Evolutionary conservation across 1,284 basidiomycete species (phyloP), one percentile per base, ranked within the genome.

Genomic region (Hypsizygus ulmarius): DNA sequence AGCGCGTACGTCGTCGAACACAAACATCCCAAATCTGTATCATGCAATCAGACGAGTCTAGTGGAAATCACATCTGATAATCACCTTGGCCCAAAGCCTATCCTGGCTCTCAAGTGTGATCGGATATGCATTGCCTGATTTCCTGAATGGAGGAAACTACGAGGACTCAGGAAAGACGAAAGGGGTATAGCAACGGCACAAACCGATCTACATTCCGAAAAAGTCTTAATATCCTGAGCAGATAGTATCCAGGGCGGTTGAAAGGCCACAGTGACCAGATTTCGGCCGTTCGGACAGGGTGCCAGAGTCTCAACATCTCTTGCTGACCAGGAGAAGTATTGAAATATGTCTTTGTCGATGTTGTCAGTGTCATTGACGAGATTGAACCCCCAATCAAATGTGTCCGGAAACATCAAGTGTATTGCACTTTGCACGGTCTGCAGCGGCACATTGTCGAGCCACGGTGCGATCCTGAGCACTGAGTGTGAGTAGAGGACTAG

Each of bases 201-300:
- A 25, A 84, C 84, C 50, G 70, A 67, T 50, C 64, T 66, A 47
- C 73, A 76, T 27, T 60, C 60, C 11, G 70, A 60, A 57, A 88
- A 85, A 47, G 74, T 68, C 40, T 75, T 65, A 21, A 89, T 59
- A 55, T 88, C 84, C 35, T 68, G 64, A 14, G 63, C 56, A 3
- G 81, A 75, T 29, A 86, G 64, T 32, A 80, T 67, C 82, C 83
- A 88, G 1, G 85, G 84, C 3, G 84, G 77, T 60, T 85, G 79
- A 42, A 82, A 70, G 37, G 81, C 78, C 2, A 81, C 60, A 19
- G 72, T 68, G 19, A 71, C 62, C 55, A n/a, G 64, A 54, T 34
- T 58, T 25, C 21, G 21, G 21, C 21, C 21, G 29, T 37, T 50
- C 15, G 32, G 28, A 38, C 29, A 32, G 27, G 27, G 39, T 18